Base-by-base conservation (phyloP, 768 basidiomycete genomes). In the Pleurotus platypus region DNA sequence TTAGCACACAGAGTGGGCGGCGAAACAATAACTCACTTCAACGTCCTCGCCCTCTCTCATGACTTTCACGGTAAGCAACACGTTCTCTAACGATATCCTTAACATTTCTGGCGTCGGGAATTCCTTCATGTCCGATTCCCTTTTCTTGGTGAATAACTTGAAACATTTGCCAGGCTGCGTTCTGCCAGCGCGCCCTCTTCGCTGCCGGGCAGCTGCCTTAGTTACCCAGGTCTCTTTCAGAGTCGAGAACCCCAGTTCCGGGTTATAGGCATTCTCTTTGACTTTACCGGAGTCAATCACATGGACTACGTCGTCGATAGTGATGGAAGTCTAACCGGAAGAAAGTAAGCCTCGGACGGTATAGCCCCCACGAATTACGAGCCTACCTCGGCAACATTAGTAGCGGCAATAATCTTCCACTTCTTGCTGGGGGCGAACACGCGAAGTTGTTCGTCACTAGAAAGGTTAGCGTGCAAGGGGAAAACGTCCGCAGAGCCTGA, bases 101-200 rank as follows among this genome's bases (percentile, higher is more conserved):
- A 90, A 76, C 47, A 98, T 96, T 70, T 98, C 95, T 0, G 95
- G 95, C 0, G 87, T 74, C 5, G 94, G 86, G 69, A 89, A 94
- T 7, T 77, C 69, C 1, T 71, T 74, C 88, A 94, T 85, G 42
- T 77, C 79, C 42, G 75, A 72, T 69, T 91, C 89, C 58, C 86
- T 86, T 64, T 78, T 80, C 49, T 82, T 78, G 0, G 91, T 93
- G 68, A 89, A 97, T 3, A 97, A 74, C 71, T 94, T 97, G 73
- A 89, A 97, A 70, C 94, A 97, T 56, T 83, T 69, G 0, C 91
- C 92, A 0, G 88, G 84, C 58, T 80, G 84, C 2, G 90, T 94
- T 55, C 95, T 83, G 20, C 95, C 95, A 1, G 95, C 94, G 65
- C 95, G 84, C 58, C 95, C 95, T 59, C 94, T 75, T 56, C 95